Conservation (phyloP, 106 monocot species). For the Dactylorhiza incarnata region DNA sequence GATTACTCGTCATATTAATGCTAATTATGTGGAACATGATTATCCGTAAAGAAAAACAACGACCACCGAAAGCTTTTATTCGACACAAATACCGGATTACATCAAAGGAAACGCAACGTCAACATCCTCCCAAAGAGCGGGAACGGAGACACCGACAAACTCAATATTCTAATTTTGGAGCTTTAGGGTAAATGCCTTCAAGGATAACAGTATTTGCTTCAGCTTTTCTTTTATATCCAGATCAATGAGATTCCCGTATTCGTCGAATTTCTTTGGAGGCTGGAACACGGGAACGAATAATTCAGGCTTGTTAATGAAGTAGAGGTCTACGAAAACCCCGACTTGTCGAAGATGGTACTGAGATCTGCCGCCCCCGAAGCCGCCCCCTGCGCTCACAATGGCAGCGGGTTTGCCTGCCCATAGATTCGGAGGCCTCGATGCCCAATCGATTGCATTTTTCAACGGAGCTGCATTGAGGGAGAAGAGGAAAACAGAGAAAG, state of each 20-base stretch:
- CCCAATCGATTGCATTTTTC: slow-evolving; percentile 73
- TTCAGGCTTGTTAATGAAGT: slow-evolving; percentile 73
- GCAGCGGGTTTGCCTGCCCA: slow-evolving; percentile 57
- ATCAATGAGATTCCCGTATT: slow-evolving; percentile 45
- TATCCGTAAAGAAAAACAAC: no score
- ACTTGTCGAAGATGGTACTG: slow-evolving; percentile 68
- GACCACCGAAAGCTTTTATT: no score
- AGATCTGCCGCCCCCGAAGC: slow-evolving; percentile 34
- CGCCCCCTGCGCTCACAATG: slow-evolving; percentile 37
- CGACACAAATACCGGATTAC: no score
- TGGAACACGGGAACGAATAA: slow-evolving; percentile 24
- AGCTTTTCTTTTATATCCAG: slow-evolving; percentile 24
- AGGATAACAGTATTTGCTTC: slow-evolving; percentile 40
- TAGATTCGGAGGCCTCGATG: slow-evolving; percentile 42
- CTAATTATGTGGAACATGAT: no score
- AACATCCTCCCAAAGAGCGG: no score
- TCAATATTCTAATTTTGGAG: not conserved
- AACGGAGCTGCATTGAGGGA: slow-evolving; percentile 18
- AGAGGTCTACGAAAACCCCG: slow-evolving; percentile 57
- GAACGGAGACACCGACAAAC: no score
- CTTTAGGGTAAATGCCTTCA: slow-evolving; percentile 38
- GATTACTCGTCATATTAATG: no score
- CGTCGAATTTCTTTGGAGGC: slow-evolving; percentile 40
- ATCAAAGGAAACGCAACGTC: no score
- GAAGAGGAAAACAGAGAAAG: not conserved